A percentile compares a stretch with the other conserved stretches of the same genome.
These are phyloP conservation scores for Coprinellus micaceus DNA, from an alignment of 768 basidiomycete genomes.

Conservation along the genomic window DNA sequence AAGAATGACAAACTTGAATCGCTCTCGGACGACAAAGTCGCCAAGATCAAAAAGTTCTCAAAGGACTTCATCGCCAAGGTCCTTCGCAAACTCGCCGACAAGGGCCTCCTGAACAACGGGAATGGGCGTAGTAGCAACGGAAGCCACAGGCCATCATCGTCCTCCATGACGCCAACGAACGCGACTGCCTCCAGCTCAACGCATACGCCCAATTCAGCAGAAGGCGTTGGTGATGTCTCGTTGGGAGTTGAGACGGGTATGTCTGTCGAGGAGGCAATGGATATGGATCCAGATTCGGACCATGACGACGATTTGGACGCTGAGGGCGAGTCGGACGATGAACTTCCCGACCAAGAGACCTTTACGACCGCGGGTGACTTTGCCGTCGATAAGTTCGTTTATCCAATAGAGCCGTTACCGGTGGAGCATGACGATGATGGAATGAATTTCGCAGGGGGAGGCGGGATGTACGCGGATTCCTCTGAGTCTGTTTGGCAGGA, in stretches of 20 bases:
- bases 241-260: constrained; percentile 25
- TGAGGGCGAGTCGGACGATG: constrained; percentile 20
- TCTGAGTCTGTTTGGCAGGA: too few relatives aligned
- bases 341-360: too few relatives aligned
- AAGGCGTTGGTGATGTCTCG: constrained; percentile 21
- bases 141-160: constrained; percentile 22
- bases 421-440: too few relatives aligned
- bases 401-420: too few relatives aligned
- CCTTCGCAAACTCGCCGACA: constrained; percentile 62
- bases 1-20: constrained; percentile 67
- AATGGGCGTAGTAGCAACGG: neutral
- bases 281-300: constrained; percentile 21
- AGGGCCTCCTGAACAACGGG: constrained; percentile 12
- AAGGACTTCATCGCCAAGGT: constrained; percentile 89
- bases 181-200: constrained; percentile 27
- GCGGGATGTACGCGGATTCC: too few relatives aligned
- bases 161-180: constrained; percentile 18
- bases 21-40: constrained; percentile 80
- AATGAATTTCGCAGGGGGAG: too few relatives aligned
- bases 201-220: constrained; percentile 38
- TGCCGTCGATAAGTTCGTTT: too few relatives aligned
- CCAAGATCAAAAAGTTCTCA: constrained; percentile 89
- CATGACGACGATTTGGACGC: constrained; percentile 12
- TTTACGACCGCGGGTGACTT: too few relatives aligned
- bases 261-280: constrained; percentile 22